Evolutionary conservation across 306 rosid genomes (phyloP).

Genomic region (Dalbergia oliveri): DNA sequence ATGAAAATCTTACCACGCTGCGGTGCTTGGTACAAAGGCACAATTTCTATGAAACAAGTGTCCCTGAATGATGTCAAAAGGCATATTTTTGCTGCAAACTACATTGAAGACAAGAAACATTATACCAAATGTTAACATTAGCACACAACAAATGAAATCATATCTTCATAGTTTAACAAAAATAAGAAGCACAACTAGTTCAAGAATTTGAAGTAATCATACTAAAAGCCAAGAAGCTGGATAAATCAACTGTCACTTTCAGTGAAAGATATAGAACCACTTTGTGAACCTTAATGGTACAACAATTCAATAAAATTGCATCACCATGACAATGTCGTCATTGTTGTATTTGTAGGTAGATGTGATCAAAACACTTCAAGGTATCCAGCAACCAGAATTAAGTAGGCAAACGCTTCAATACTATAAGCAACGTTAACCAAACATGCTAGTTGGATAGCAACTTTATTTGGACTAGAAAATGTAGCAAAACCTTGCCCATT

Average conservation of each 20-base stretch:
- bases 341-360: not conserved
- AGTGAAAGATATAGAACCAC: not conserved
- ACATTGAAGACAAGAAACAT: conserved; percentile 47
- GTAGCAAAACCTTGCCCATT: not conserved
- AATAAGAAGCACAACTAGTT: not conserved
- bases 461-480: not conserved
- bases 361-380: not conserved
- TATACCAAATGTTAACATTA: not conserved
- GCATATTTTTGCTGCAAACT: conserved; percentile 85
- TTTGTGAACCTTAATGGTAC: not conserved
- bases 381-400: not conserved
- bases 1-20: conserved; percentile 61
- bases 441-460: not conserved
- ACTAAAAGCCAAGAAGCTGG: conserved; percentile 18
- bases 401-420: not conserved
- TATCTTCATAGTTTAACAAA: not conserved
- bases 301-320: not conserved
- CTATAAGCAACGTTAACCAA: not conserved
- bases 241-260: not conserved
- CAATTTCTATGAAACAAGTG: conserved; percentile 79
- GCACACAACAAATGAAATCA: conserved; percentile 10
- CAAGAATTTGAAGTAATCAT: conserved; percentile 5
- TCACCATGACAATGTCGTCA: not conserved
- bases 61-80: conserved; percentile 87
- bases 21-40: conserved; percentile 60